Evolutionary conservation across 352 stramenopile genomes (phyloP), one percentile per base, ranked within the genome.

Genomic region (Lagenidium sp.): DNA sequence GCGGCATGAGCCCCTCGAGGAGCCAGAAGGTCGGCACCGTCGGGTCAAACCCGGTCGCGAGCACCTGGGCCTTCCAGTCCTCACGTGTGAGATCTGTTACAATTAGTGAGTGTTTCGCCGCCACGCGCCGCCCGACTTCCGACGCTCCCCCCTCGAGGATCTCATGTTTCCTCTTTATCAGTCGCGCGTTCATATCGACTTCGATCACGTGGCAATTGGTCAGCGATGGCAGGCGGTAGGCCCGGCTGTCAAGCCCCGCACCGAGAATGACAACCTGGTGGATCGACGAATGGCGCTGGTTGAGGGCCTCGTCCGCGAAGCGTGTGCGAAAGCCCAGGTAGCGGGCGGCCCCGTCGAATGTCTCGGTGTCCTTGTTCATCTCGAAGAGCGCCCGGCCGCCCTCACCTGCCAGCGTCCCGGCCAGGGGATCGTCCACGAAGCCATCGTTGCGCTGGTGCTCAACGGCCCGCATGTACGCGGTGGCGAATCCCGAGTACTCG

Each of bases 241-340:
- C 67, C 11, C 70, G 60, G 13, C 59, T 66, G 39, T 83, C 70
- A 2, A 83, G 53, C 0, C 70, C 70, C 0, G 70, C 55, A 19
- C 56, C 70, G 1, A 83, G 51, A 7, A 83, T 55, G 7, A 83
- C 67, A n/a, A 81, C 41, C 31, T 83, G 70, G 10, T 64, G 56
- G 39, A 81, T 74, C 26, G 25, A 46, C 3, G 47, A 16, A 31
- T 65, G 40, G 6, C 67, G 62, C 16, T 75, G 39, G 0, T 22
- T 18, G 10, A 83, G 38, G 16, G 70, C 62, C n/a, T 83, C 70
- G 38, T 83, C 70, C 12, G 81, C 45, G 41, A 63, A 77, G 19
- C 67, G 57, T 12, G 61, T 55, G 1, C 67, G 62, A 1, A 83
- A 20, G 0, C 65, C 67, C 8, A 79, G 26, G 22, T 60, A 66